Evolutionary conservation across 2,329 filamentous ascomycete genomes (phyloP), one percentile per base, ranked within the genome.

Genomic region (Rhynchosporium agropyri): DNA sequence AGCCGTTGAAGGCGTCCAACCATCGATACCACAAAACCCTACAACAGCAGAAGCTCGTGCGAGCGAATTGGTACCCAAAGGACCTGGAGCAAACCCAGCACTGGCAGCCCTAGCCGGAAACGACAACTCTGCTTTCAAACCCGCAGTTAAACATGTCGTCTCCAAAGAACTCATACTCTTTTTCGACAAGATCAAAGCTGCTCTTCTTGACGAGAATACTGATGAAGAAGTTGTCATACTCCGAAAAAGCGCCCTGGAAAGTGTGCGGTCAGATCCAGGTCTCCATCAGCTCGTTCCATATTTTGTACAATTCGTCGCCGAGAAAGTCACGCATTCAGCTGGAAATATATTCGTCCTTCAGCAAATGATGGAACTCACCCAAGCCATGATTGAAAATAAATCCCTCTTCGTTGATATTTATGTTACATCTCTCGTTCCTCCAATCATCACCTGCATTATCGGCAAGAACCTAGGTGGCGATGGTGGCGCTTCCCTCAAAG

Each of bases 161-260:
- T 96, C 92, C 68, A 96, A 97, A 77, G 95, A 99, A 78, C 86
- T 98, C 28, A 92, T 96, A 67, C 85, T 98, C 40, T 97, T 97
- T 80, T 99, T 98, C 74, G 92, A 97, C 74, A 97, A 96, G 77
- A 92, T 98, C 63, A 93, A 92, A 75, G 85, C 85, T 57, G 94
- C 95, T 10, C 84, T 99, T 53, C 83, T 97, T 64, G 92, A 98
- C 76, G 91, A 96, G 69, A 88, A 87, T 58, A 91, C 91, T 13
- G 92, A 96, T 67, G 90, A 96, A 67, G 86, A 88, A 69, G 85
- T 87, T 50, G 79, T 83, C 28, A 79, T 84, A 20, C 88, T 96
- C 74, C 89, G 94, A 59, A 86, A 89, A 56, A 92, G 95, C 0
- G 95, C 92, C 0, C 83, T 97, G 40, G 89, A 91, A 58, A 96